These are phyloP conservation scores for Heracleum sosnowskyi DNA, from an alignment of 129 eudicot species.

Conservation along the genomic window DNA sequence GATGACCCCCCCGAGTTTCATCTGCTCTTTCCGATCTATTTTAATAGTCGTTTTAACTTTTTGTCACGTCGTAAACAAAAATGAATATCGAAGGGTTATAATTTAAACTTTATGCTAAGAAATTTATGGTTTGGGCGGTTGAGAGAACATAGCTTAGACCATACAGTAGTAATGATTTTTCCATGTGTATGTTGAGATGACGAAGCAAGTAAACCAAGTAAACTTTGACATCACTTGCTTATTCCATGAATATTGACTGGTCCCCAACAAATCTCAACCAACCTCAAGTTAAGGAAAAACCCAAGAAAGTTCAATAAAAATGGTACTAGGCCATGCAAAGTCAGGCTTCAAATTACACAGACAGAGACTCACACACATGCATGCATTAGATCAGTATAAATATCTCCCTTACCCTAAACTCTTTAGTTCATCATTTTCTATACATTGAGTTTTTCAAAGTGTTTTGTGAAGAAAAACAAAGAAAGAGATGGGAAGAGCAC, in stretches of 20 bases:
- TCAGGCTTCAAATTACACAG: no score
- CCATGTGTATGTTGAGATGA: neutral
- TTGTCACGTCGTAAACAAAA: neutral
- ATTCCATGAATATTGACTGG: constrained; percentile 20
- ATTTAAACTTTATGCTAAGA: no score
- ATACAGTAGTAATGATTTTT: no score
- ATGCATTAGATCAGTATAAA: no score
- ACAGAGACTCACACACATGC: no score
- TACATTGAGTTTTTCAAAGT: neutral
- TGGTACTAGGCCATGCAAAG: neutral
- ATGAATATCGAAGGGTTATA: no score
- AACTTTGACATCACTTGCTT: constrained; percentile 14
- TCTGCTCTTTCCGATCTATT: neutral
- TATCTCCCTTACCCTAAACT: no score
- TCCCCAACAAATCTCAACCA: constrained; percentile 15
- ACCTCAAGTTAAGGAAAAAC: neutral
- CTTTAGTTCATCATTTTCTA: no score
- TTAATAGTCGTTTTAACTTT: neutral
- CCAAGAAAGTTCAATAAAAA: neutral
- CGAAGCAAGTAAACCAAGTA: neutral
- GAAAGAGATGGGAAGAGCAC: constrained; percentile 62
- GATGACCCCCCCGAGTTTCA: neutral
- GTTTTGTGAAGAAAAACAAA: constrained; percentile 5
- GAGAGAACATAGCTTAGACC: no score
- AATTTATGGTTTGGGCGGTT: no score